Percentiles rank a stretch among this genome's conserved stretches.
Conservation (phyloP, 106 monocot genomes). For the Dioscorea alata region DNA sequence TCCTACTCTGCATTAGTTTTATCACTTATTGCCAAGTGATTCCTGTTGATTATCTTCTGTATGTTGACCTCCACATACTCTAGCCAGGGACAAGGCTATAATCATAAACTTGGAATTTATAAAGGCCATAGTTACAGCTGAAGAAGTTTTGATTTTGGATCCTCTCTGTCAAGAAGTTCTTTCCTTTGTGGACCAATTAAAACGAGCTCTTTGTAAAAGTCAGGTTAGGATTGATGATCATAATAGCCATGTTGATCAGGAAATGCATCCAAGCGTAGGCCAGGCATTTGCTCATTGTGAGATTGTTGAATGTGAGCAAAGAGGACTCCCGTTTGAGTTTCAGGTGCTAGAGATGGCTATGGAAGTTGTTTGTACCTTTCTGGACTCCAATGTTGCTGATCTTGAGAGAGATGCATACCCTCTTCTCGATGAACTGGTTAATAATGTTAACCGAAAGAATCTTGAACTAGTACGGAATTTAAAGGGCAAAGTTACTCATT, state of each 20-base stretch:
- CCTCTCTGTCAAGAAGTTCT: neutral
- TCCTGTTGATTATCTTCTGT: neutral
- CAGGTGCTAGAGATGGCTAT: conserved; percentile 80
- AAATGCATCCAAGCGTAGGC: neutral
- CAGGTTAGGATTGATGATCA: neutral
- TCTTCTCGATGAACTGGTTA: conserved; percentile 75
- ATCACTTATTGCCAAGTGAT: neutral
- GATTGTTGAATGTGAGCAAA: neutral
- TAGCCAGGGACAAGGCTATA: neutral
- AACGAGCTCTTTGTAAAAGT: neutral
- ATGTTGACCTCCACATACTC: neutral
- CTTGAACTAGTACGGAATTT: neutral
- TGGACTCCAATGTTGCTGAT: conserved; percentile 68
- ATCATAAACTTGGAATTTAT: neutral
- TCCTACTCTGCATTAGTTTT: neutral
- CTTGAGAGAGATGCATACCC: conserved; percentile 80
- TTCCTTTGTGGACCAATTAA: neutral
- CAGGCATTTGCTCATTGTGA: neutral
- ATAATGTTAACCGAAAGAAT: conserved; percentile 59
- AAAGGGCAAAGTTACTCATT: conserved; percentile 3
- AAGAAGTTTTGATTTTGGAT: neutral
- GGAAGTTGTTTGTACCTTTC: conserved; percentile 47
- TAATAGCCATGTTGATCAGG: neutral
- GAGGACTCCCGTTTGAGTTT: conserved; percentile 90
- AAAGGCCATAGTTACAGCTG: neutral